Conservation (phyloP, 140 eudicot species). For the Ambrosia hybrid region DNA sequence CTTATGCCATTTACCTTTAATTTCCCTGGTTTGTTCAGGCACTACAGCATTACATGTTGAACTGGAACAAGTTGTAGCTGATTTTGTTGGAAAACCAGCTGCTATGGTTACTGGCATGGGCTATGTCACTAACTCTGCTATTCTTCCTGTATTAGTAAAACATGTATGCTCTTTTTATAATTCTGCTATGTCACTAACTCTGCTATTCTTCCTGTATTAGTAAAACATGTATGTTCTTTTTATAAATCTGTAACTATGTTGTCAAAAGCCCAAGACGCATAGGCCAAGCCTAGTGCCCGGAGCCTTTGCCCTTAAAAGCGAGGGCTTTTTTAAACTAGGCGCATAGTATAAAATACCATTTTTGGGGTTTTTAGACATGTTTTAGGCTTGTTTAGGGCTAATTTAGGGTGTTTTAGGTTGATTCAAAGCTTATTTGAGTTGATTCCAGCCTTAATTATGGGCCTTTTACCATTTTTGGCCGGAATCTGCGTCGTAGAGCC, state of each 20-base stretch:
- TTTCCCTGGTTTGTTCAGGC: constrained; percentile 44
- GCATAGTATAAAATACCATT: too few species aligned
- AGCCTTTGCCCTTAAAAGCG: too few species aligned
- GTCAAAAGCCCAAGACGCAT: too few species aligned
- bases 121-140: constrained; percentile 90
- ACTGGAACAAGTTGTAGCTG: constrained; percentile 82
- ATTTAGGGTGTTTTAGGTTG: too few species aligned
- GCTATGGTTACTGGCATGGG: constrained; percentile 97
- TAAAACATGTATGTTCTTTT: constrained; percentile 62
- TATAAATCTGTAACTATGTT: constrained; percentile 38
- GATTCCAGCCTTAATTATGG: too few species aligned
- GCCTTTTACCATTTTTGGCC: too few species aligned
- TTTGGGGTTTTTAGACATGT: too few species aligned
- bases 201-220: constrained; percentile 85
- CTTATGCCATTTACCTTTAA: background rate
- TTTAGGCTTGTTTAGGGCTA: too few species aligned
- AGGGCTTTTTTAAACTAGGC: too few species aligned
- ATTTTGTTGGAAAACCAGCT: constrained; percentile 88
- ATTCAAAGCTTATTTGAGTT: too few species aligned
- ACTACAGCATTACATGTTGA: constrained; percentile 77
- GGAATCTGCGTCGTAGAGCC: too few species aligned
- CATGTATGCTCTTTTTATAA: constrained; percentile 48
- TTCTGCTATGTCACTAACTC: constrained; percentile 73
- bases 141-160: constrained; percentile 83
- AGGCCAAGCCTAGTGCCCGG: too few species aligned